Evolutionary conservation across 805 yeast species (phyloP).

Genomic region (Sugiyamaella lignohabitans): DNA sequence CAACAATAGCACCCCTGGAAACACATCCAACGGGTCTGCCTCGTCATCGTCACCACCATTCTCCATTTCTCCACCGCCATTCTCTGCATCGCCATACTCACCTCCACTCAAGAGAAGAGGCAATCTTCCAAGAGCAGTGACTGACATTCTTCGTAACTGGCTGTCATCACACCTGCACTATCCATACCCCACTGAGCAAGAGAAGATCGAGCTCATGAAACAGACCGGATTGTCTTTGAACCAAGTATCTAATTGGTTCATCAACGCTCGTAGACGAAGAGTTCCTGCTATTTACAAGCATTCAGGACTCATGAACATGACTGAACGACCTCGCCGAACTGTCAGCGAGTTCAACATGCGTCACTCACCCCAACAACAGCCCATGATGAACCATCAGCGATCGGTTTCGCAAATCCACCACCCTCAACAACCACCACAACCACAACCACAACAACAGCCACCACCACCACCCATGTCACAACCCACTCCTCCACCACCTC

Average conservation of each 20-base stretch:
- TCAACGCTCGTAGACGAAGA: slow-evolving; percentile 76
- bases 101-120: slow-evolving; percentile 42
- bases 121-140: slow-evolving; percentile 73
- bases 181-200: slow-evolving; percentile 80
- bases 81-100: slow-evolving; percentile 8
- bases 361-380: slow-evolving; percentile 33
- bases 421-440: slow-evolving; percentile 35
- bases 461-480: neutral
- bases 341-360: slow-evolving; percentile 20
- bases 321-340: slow-evolving; percentile 3
- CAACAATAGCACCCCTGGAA: slow-evolving; percentile 4
- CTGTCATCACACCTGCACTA: slow-evolving; percentile 64
- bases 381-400: slow-evolving; percentile 1
- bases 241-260: slow-evolving; percentile 82
- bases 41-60: slow-evolving; percentile 1
- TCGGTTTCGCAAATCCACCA: neutral
- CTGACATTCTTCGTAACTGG: slow-evolving; percentile 68
- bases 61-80: slow-evolving; percentile 7
- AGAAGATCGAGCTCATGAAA: slow-evolving; percentile 60
- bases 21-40: slow-evolving; percentile 2
- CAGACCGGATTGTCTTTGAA: slow-evolving; percentile 74
- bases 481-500: neutral
- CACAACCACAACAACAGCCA: too few species aligned
- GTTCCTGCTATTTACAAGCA: slow-evolving; percentile 34
- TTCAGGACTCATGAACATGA: slow-evolving; percentile 1